Evolutionary conservation across 371 early-diverging fungal species (phyloP).

Genomic region (Apophysomyces ossiformis): DNA sequence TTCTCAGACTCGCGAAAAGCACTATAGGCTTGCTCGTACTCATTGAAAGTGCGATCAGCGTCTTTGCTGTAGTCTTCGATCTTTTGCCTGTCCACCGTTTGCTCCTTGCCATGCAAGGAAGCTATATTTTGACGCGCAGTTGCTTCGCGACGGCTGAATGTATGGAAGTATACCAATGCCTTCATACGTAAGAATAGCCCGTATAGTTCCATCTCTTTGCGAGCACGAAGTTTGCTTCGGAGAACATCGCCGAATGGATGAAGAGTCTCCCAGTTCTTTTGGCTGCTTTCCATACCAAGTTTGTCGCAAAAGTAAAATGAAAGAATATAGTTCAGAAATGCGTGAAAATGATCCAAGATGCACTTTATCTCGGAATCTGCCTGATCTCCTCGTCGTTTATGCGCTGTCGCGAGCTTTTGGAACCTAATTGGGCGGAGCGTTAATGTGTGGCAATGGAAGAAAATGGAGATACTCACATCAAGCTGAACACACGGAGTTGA

Average conservation of each 20-base stretch:
- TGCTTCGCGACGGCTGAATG: conserved; percentile 26
- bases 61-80: conserved; percentile 17
- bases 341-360: conserved; percentile 40
- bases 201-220: conserved; percentile 25
- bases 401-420: conserved; percentile 34
- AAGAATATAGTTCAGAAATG: conserved; percentile 42
- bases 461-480: conserved; percentile 27
- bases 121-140: conserved; percentile 14
- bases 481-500: conserved; percentile 30
- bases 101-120: not conserved
- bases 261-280: conserved; percentile 38
- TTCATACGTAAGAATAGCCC: conserved; percentile 30
- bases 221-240: conserved; percentile 21
- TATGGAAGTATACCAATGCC: conserved; percentile 35
- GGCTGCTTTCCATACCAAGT: conserved; percentile 4
- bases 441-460: not conserved
- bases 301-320: conserved; percentile 36
- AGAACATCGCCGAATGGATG: conserved; percentile 35
- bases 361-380: conserved; percentile 15
- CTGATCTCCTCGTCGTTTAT: conserved; percentile 42
- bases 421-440: conserved; percentile 29
- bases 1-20: conserved; percentile 34
- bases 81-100: conserved; percentile 4
- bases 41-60: conserved; percentile 19
- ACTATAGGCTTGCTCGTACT: conserved; percentile 31